Evolutionary conservation across 2,329 filamentous ascomycete species (phyloP).

Genomic region (Phyllosticta ampelicida): DNA sequence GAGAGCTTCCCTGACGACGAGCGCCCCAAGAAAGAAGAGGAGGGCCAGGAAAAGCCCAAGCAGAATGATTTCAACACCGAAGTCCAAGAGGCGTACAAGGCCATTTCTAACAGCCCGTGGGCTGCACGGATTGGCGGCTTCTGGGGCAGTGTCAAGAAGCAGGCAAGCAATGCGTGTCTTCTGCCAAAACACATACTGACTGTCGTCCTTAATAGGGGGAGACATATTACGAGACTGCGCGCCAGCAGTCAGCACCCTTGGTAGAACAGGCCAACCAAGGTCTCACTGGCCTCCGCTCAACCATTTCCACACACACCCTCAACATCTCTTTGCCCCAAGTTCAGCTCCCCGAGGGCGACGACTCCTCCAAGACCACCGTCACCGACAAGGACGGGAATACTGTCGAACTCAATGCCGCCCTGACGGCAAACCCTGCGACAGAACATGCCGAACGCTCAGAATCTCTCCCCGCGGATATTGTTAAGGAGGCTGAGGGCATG

Average conservation of each 20-base stretch:
- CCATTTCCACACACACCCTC: slow-evolving; percentile 59
- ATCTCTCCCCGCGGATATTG: slow-evolving; percentile 38
- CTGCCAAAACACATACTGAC: not conserved
- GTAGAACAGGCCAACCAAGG: slow-evolving; percentile 74
- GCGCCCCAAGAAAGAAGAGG: slow-evolving; percentile 33
- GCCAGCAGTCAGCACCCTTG: slow-evolving; percentile 71
- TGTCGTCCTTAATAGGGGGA: slow-evolving; percentile 49
- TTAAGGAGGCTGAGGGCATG: slow-evolving; percentile 51
- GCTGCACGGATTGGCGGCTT: slow-evolving; percentile 79
- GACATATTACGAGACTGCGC: slow-evolving; percentile 71
- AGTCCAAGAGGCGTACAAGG: slow-evolving; percentile 89
- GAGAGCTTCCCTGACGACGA: slow-evolving; percentile 49
- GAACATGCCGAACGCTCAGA: slow-evolving; percentile 32
- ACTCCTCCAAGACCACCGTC: slow-evolving; percentile 13
- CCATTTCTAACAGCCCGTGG: slow-evolving; percentile 86
- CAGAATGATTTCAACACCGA: slow-evolving; percentile 63
- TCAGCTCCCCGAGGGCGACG: slow-evolving; percentile 13
- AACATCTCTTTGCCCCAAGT: slow-evolving; percentile 39
- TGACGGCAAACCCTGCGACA: slow-evolving; percentile 15
- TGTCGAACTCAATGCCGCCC: slow-evolving; percentile 7
- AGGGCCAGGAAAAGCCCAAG: slow-evolving; percentile 15
- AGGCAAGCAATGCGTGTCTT: slow-evolving; percentile 44
- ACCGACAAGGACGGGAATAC: slow-evolving; percentile 18
- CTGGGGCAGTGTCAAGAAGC: slow-evolving; percentile 84
- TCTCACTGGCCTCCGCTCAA: slow-evolving; percentile 46